phyloP scores from a whole-genome alignment of 768 basidiomycete species.

The Agrocybe praecox region DNA sequence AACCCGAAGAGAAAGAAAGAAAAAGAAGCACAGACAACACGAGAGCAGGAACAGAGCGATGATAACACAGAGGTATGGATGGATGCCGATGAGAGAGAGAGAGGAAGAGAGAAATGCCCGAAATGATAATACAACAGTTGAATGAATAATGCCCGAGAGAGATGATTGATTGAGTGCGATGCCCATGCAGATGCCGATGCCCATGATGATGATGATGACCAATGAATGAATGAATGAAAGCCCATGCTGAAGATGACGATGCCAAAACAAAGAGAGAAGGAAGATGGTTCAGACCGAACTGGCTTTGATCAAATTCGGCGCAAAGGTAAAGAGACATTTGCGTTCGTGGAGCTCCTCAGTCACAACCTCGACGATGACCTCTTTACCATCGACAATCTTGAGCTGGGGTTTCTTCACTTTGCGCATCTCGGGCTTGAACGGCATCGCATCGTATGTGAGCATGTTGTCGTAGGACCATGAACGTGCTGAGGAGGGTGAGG shows the following conservation, averaged over 20 bases:
- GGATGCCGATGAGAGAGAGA: too few relatives aligned
- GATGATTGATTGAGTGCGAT: too few relatives aligned
- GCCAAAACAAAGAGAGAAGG: not conserved
- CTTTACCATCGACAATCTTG: slow-evolving; percentile 50
- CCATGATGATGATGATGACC: not conserved
- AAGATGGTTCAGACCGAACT: not conserved
- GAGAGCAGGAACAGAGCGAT: too few relatives aligned
- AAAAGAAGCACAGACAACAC: too few relatives aligned
- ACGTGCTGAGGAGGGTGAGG: slow-evolving; percentile 32
- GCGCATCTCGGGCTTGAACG: slow-evolving; percentile 45
- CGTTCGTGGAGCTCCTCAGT: slow-evolving; percentile 56
- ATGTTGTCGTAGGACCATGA: slow-evolving; percentile 81
- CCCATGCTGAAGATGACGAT: not conserved
- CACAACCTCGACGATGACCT: slow-evolving; percentile 50
- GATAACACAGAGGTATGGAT: too few relatives aligned
- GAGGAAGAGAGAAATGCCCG: too few relatives aligned
- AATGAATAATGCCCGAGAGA: too few relatives aligned
- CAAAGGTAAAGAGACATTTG: slow-evolving; percentile 75
- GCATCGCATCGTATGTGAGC: slow-evolving; percentile 68
- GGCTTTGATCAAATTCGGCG: slow-evolving; percentile 26
- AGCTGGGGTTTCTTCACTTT: slow-evolving; percentile 60
- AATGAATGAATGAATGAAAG: too few relatives aligned
- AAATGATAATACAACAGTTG: too few relatives aligned
- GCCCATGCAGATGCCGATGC: too few relatives aligned
- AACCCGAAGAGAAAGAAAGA: too few relatives aligned